Evolutionary conservation across 2,329 filamentous ascomycete genomes (phyloP), one percentile per base, ranked within the genome.

Genomic region (Chrysoporthe austroafricana): DNA sequence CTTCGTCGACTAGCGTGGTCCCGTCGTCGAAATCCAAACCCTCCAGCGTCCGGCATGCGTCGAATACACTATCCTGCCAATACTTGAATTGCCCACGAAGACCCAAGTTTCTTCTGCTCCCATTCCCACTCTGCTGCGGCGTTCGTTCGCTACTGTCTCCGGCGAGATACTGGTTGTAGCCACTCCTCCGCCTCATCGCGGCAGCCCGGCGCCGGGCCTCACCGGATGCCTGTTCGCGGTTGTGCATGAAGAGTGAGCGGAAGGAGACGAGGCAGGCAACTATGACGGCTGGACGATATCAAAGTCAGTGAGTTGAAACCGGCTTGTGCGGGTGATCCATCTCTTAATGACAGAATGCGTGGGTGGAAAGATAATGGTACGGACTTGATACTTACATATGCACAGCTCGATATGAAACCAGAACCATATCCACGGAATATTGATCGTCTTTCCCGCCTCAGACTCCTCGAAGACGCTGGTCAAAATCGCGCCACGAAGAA

Each of bases 381-480:
- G n/a, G 8, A 39, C 7, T 13, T 7, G 36, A 8, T 1, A 34
- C 68, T 63, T 16, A 69, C 68, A 66, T 18, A 66, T 65, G 36
- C 68, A 69, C 14, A 67, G 66, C 36, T 69, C 68, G 7, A 69
- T 64, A 18, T 69, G 68, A 4, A 69, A 69, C 68, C 68, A 69
- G 44, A 69, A 69, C 68, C 68, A 69, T n/a, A 69, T 66, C 68
- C 68, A 69, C 1, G 68, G 68, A 34, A 69, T 67, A 48, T 69
- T 69, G 39, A 69, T 67, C 1, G 68, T 69, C 32, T 63, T 67
- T 1, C 68, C 68, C 8, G 52, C 4, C 9, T 56, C 63, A 1
- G 68, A 67, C 14, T 64, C 43, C n/a, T 66, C 59, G 11, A 69
- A 69, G 0, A 69, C 68, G 9, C 66, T 66, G 8, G 65, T 69